Base-by-base conservation (phyloP, 179 eudicot genomes). In the Corrigiola litoralis region DNA sequence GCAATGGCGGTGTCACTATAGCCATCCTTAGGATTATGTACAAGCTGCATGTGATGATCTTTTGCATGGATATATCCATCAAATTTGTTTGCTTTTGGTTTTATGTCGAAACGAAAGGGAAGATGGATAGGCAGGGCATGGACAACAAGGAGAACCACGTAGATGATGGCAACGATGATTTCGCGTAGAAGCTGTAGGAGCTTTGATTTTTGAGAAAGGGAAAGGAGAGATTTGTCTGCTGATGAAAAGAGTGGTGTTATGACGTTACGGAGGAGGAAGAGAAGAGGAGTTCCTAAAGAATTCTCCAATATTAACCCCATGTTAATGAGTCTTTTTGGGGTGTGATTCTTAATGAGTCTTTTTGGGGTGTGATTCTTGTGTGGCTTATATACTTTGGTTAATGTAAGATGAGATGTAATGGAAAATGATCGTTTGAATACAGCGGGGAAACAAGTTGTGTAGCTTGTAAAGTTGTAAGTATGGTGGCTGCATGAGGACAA, bases 1-100 rank as follows among this genome's bases (percentile, higher is more conserved):
- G 79, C 78, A 20, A 90, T 79, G 32, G 86, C 85, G 10, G 92
- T 72, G 36, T 49, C 77, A 13, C 62, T 58, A 9, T 44, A 69
- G 12, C 59, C 72, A 42, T 36, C 37, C 6, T 37, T 34, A 7
- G 9, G 14, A 23, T 29, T 45, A 28, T 16, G 31, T 6, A 53
- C 16, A 31, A 45, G 25, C 56, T 56, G 69, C 63, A 55, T 47
- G 23, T 25, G 10, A 27, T 4, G 34, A n/a, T 56, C 21, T 63
- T 0, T 0, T 38, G 29, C 34, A 12, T 64, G 32, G 24, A n/a
- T n/a, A n/a, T 41, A 41, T 29, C 29, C 40, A 32, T 33, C 60
- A 32, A 32, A 33, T 9, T 34, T 9, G 13, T 10, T 1, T 0
- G 3, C 13, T 7, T 37, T 17, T 5, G 9, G 21, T 0, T 23